Evolutionary conservation across 1,139 yeast genomes (phyloP).

Genomic region (Saccharomyces hybrid): DNA sequence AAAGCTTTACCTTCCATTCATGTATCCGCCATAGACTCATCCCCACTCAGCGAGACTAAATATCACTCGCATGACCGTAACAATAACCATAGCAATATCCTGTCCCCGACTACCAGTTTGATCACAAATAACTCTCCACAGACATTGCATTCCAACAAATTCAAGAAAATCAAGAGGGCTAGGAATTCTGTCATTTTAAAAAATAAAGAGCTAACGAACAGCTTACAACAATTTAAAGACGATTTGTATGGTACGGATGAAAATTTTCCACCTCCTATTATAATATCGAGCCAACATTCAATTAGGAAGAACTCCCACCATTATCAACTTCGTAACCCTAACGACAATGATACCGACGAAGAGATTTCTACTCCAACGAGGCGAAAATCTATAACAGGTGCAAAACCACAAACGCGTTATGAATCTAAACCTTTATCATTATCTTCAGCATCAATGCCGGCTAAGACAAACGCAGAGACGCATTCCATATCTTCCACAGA

Average conservation of each 20-base stretch:
- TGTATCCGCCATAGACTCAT: slow-evolving; percentile 1
- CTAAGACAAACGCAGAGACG: not conserved
- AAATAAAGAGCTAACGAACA: slow-evolving; percentile 27
- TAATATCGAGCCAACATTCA: slow-evolving; percentile 4
- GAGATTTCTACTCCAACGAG: slow-evolving; percentile 22
- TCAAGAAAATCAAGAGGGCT: slow-evolving; percentile 24
- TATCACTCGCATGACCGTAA: slow-evolving; percentile 1
- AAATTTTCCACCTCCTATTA: not conserved
- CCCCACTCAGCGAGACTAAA: slow-evolving; percentile 1
- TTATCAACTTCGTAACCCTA: not conserved
- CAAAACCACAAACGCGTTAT: not conserved
- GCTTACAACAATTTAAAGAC: slow-evolving; percentile 31
- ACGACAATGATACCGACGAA: slow-evolving; percentile 7
- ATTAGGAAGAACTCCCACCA: not conserved
- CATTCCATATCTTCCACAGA: not conserved
- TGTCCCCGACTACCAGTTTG: slow-evolving; percentile 2
- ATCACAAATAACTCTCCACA: not conserved
- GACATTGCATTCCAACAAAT: slow-evolving; percentile 8
- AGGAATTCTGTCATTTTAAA: slow-evolving; percentile 29
- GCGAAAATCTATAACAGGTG: slow-evolving; percentile 9
- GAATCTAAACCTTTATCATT: not conserved
- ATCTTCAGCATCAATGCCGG: not conserved
- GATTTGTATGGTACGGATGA: slow-evolving; percentile 30
- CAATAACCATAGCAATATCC: not conserved
- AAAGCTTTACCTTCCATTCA: not conserved